Base-by-base conservation (phyloP, 495 filamentous ascomycete species). In the Neurospora intermedia region DNA sequence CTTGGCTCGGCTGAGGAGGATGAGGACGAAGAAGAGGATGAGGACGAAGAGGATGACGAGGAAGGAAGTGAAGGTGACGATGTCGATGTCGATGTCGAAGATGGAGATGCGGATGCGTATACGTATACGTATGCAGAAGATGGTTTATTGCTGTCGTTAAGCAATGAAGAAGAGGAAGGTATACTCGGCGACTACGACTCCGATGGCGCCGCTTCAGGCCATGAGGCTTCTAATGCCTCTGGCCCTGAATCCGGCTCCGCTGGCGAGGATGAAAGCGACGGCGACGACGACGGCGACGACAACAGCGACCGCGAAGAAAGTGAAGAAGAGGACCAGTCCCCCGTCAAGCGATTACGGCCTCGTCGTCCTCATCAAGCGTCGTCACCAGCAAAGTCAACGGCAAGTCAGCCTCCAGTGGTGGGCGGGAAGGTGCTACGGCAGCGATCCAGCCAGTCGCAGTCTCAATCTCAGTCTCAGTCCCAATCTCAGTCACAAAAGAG, bases 81-180 rank as follows among this genome's bases (percentile, higher is more conserved):
- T n/a, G 43, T 3, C 18, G 73, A 76, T 71, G 38, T 69, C 70
- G 39, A 76, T 76, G 54, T 39, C 59, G 42, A 73, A 59, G 40
- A 45, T 69, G 9, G 70, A 13, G 23, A 31, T 62, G 13, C 2
- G 13, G 10, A 31, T 62, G 23, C 5, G 13, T 20, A 8, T 3
- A 11, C 10, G 10, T 11, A 6, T 31, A 6, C 5, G 0, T 20
- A 23, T 59, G 48, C 15, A 1, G 48, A 23, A n/a, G n/a, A n/a
- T n/a, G n/a, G n/a, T n/a, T n/a, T n/a, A n/a, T n/a, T n/a, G n/a
- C n/a, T 35, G 31, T 35, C 31, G 31, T 4, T 35, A 35, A 35
- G n/a, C 4, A 35, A 35, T 20, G n/a, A 11, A 72, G 35, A 15
- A 15, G 54, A 31, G 1, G 27, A 62, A 35, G 54, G 31, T 1